phyloP scores from a whole-genome alignment of 139 green algal genomes.

The Deuterostichococcus epilithicus region DNA sequence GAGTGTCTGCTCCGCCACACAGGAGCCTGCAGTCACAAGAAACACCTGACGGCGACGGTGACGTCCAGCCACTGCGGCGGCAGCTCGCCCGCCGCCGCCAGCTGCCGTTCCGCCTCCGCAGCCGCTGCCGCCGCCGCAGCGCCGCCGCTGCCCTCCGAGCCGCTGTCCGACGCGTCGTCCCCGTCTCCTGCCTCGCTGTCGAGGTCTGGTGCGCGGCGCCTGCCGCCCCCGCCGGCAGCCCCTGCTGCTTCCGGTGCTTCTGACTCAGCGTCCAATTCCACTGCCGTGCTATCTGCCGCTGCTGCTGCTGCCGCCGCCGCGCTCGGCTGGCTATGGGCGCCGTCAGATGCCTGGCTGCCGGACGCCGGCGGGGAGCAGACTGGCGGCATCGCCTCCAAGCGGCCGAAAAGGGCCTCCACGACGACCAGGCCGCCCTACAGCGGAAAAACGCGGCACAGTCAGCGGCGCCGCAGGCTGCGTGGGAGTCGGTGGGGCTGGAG shows the following conservation, averaged over 20 bases:
- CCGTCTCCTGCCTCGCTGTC: background rate
- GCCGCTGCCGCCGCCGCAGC: background rate
- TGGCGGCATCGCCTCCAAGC: slow-evolving; percentile 19
- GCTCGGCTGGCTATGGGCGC: background rate
- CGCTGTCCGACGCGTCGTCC: background rate
- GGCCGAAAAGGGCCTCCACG: slow-evolving; percentile 41
- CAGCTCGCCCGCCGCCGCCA: background rate
- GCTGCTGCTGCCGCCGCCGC: background rate
- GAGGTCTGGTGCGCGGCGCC: too few relatives aligned
- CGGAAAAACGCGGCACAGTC: background rate
- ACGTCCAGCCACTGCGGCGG: slow-evolving; percentile 36
- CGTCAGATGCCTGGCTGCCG: too few relatives aligned
- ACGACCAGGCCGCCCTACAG: slow-evolving; percentile 40
- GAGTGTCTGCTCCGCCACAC: background rate
- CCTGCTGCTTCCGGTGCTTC: too few relatives aligned
- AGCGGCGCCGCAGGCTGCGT: background rate
- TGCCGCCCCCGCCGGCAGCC: too few relatives aligned
- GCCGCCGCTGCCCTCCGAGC: background rate
- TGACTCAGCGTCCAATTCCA: too few relatives aligned
- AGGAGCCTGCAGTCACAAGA: background rate
- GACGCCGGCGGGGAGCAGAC: too few relatives aligned
- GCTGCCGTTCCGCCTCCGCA: slow-evolving; percentile 9
- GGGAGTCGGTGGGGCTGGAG: too few relatives aligned
- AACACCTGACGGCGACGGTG: slow-evolving; percentile 27
- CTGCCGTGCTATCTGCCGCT: background rate